Evolutionary conservation across 148 eudicot genomes (phyloP), one percentile per base, ranked within the genome.

Genomic region (Tetragonia tetragonoides): DNA sequence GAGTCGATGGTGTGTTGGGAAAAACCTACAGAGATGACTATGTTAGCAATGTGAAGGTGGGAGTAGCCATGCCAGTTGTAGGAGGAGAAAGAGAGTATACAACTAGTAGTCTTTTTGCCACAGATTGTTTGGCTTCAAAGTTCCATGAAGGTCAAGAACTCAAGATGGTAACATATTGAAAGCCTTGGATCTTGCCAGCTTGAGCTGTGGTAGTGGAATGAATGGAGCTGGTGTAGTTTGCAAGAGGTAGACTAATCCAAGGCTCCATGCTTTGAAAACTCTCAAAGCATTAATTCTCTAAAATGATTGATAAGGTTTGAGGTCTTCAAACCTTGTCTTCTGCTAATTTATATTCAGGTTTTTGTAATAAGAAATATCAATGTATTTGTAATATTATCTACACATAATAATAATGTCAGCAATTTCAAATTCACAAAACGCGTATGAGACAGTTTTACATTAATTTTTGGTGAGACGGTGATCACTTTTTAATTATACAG

Each of bases 201-300:
- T 85, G 81, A 85, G 72, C 6, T 85, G 90, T 82, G 74, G 68
- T 64, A 87, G 87, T 78, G 88, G 87, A 3, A 81, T 85, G 82
- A 49, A 68, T 72, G 88, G 90, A 18, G 64, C 60, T 2, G 88
- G 84, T n/a, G 81, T 86, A 10, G 86, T 83, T 24, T 86, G 86
- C 82, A 86, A 83, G 84, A 83, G 86, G 65, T 86, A 74, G 79
- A 73, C 21, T 42, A 5, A 12, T 41, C 34, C 17, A 72, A 18
- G 24, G 10, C 53, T 2, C 10, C 7, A 49, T 10, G 12, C 12
- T 28, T 28, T 28, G 34, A 28, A 28, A 28, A 28, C 34, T 28
- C 34, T 28, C 34, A 28, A 28, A 28, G 34, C 34, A 28, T 28
- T 28, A 28, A 28, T 28, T 28, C 34, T 28, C 34, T 28, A 28